A percentile compares a stretch with the other conserved stretches of the same genome.
Conservation (phyloP, 2,329 filamentous ascomycete genomes). For the Aspergillus versicolor region DNA sequence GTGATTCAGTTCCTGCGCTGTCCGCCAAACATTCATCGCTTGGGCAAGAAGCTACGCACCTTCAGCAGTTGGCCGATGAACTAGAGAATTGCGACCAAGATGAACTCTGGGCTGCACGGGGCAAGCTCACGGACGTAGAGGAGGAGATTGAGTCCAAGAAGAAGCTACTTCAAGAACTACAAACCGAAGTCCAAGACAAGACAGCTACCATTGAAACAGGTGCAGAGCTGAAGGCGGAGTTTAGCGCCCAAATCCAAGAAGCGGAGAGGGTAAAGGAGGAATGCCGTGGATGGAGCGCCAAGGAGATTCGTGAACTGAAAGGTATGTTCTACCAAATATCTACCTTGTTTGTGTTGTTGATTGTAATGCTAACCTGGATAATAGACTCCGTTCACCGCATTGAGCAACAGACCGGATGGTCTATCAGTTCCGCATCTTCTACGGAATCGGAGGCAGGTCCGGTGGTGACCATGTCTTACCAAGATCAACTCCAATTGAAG, state of each 20-base stretch:
- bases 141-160: slow-evolving; percentile 69
- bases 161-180: slow-evolving; percentile 64
- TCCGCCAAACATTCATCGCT: slow-evolving; percentile 61
- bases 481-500: slow-evolving; percentile 40
- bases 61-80: slow-evolving; percentile 69
- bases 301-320: slow-evolving; percentile 77
- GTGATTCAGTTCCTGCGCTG: slow-evolving; percentile 66
- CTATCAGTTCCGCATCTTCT: slow-evolving; percentile 37
- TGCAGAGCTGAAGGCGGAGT: slow-evolving; percentile 66
- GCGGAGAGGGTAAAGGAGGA: slow-evolving; percentile 83
- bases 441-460: slow-evolving; percentile 30
- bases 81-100: slow-evolving; percentile 68
- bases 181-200: slow-evolving; percentile 65
- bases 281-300: slow-evolving; percentile 82
- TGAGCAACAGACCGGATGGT: slow-evolving; percentile 47
- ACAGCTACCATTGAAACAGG: slow-evolving; percentile 63
- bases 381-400: slow-evolving; percentile 40
- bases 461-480: slow-evolving; percentile 43
- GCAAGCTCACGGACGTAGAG: slow-evolving; percentile 64
- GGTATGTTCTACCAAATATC: slow-evolving; percentile 48
- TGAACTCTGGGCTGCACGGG: slow-evolving; percentile 72
- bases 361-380: neutral
- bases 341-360: neutral
- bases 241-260: slow-evolving; percentile 71
- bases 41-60: slow-evolving; percentile 61